These are phyloP conservation scores for Phytophthora hybrid DNA, from an alignment of 352 stramenopile species.

Conservation along the genomic window DNA sequence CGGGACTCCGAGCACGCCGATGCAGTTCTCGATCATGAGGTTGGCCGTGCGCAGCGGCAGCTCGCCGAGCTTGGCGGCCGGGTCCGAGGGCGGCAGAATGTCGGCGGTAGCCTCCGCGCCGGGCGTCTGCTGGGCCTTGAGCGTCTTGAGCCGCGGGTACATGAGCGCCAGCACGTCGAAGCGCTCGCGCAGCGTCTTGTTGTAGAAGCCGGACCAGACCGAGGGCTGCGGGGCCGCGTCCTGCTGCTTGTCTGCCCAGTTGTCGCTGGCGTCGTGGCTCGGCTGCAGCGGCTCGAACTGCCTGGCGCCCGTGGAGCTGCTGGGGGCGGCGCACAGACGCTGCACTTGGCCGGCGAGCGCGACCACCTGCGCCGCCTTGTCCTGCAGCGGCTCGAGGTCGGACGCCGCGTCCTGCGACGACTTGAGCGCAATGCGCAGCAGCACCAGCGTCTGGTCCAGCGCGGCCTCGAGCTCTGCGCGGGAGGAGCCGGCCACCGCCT, in stretches of 20 bases:
- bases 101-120: conserved; percentile 19
- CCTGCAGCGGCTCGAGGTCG: conserved; percentile 22
- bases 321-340: conserved; percentile 11
- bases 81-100: conserved; percentile 26
- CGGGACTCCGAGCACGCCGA: conserved; percentile 85
- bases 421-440: conserved; percentile 45
- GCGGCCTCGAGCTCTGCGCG: conserved; percentile 25
- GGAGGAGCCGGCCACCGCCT: conserved; percentile 11
- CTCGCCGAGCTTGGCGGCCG: conserved; percentile 66
- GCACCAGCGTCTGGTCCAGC: conserved; percentile 45
- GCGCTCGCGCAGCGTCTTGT: conserved; percentile 88
- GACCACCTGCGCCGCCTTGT: conserved; percentile 30
- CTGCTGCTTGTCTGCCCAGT: conserved; percentile 33
- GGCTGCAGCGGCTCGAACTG: conserved; percentile 58
- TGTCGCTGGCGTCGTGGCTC: conserved; percentile 47
- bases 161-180: conserved; percentile 88
- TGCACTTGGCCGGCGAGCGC: conserved; percentile 40
- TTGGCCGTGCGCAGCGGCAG: conserved; percentile 83
- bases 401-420: conserved; percentile 1
- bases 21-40: conserved; percentile 92
- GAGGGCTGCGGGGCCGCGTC: conserved; percentile 58
- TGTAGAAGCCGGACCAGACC: conserved; percentile 91
- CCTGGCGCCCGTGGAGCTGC: conserved; percentile 32
- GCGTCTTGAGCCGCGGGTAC: conserved; percentile 71
- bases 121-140: conserved; percentile 41